Base-by-base conservation (phyloP, 2,329 filamentous ascomycete species). In the Colletotrichum falcatum region DNA sequence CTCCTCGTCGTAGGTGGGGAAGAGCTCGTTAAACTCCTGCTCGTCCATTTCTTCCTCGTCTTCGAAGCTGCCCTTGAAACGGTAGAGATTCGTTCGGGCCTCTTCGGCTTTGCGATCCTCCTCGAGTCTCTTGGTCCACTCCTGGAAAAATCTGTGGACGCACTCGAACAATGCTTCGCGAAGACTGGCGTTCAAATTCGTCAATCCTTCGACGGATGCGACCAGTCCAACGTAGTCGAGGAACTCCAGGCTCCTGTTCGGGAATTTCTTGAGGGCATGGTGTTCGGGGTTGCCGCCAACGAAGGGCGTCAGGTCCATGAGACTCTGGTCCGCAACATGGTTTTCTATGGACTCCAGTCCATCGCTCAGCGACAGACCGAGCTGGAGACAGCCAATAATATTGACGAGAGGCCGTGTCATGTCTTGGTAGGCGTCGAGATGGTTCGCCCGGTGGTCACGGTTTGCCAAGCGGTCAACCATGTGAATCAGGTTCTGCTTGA, bases 371-470 rank as follows among this genome's bases (percentile, higher is more conserved):
- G 89, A 91, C 39, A 97, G 81, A 3, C 94, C 95, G 70, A 97
- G 83, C 74, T 92, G 89, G 12, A 98, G 83, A 74, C 93, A 93
- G 68, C 92, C 90, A 53, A 98, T 84, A 73, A 98, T 92, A 62
- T 92, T 93, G 54, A 94, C 86, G 14, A 94, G 87, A 5, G 94
- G 95, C 54, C 88, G 85, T 0, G 92, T 93, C 74, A 98, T 89
- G 77, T 99, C 96, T 71, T 94, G 93, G 76, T 98, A 98, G 18
- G 90, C 90, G 48, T 90, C 87, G 77, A 94, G 97, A 44, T 89
- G 86, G 37, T 88, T 84, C 1, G 86, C 86, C 9, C 98, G 86
- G 54, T 95, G 89, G 63, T 87, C 83, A 59, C 90, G 86, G 37
- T 88, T 84, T 1, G 86, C 87, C 9, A 99, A 86, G 54, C 95